Evolutionary conservation across 2,329 filamentous ascomycete species (phyloP), one percentile per base, ranked within the genome.

Genomic region (Aspergillus oerlinghausenensis): DNA sequence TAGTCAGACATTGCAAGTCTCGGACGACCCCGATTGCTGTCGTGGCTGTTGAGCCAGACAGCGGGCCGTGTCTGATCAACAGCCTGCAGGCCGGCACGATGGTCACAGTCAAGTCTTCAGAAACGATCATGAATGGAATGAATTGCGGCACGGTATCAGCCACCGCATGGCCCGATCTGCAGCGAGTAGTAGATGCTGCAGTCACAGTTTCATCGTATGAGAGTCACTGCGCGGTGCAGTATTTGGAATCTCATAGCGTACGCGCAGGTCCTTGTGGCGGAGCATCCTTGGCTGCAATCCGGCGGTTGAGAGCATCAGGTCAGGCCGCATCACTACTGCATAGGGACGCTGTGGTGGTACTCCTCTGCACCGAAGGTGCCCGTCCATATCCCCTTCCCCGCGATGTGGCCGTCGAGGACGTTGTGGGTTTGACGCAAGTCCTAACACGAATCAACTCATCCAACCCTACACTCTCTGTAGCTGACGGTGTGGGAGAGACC

Each of bases 121-220:
- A 82, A 2, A 90, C 86, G 0, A 89, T 89, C 63, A 91, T 92
- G 88, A 80, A 81, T 42, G 88, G 88, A 0, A 82, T 92, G 75
- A 85, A 89, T 61, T 92, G 88, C 59, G 88, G 87, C 0, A 89
- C 85, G 0, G 78, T 88, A 0, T 89, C 87, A 0, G 76, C 76
- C 0, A 84, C 81, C 0, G 85, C 88, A 0, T 92, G 87, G 86
- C 78, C 83, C 0, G 67, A 84, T 0, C 68, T 92, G 3, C 71
- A 75, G 7, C 67, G 75, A 0, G 82, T 85, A 0, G 79, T 90
- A 0, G 84, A 89, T 71, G 82, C 80, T 1, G 82, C 81, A 52
- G 71, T 86, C 0, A 82, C 80, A 0, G 79, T 92, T 0, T 83
- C 81, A 0, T 88, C 89, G 61, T 68, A 70, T 11, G 86, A 91